These are phyloP conservation scores for Acanthamoeba sp. DNA, from an alignment of 208 protist species.

Conservation along the genomic window DNA sequence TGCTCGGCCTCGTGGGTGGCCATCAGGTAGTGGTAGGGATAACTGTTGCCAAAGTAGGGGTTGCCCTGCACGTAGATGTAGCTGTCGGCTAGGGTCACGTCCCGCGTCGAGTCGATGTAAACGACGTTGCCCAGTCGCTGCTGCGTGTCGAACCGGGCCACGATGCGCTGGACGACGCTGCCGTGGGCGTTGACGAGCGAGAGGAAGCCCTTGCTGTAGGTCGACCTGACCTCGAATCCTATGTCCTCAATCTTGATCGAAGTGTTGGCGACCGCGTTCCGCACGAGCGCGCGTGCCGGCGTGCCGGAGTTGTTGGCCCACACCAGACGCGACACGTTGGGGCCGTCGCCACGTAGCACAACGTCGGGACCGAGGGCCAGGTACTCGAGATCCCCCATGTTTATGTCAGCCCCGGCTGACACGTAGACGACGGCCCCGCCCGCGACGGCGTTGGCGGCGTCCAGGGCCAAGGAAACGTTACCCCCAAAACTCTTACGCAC, in stretches of 20 bases:
- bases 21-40: not conserved
- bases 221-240: not conserved
- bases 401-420: not conserved
- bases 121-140: not conserved
- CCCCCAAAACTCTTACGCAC: not conserved
- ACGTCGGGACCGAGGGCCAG: not conserved
- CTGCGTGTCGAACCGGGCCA: not conserved
- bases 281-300: no score
- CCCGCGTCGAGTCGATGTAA: not conserved
- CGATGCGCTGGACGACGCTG: not conserved
- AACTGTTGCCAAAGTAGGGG: not conserved
- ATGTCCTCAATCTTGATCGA: constrained; percentile 8
- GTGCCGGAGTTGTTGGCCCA: not conserved
- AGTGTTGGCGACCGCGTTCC: not conserved
- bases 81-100: not conserved
- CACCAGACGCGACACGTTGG: not conserved
- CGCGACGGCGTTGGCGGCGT: not conserved
- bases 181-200: not conserved
- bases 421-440: constrained; percentile 11
- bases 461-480: not conserved
- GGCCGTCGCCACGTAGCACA: not conserved
- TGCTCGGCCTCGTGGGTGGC: not conserved
- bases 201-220: not conserved
- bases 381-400: not conserved
- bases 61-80: not conserved